These are phyloP conservation scores for Plasmodium vivax DNA, from an alignment of 169 alveolate species.

Conservation along the genomic window DNA sequence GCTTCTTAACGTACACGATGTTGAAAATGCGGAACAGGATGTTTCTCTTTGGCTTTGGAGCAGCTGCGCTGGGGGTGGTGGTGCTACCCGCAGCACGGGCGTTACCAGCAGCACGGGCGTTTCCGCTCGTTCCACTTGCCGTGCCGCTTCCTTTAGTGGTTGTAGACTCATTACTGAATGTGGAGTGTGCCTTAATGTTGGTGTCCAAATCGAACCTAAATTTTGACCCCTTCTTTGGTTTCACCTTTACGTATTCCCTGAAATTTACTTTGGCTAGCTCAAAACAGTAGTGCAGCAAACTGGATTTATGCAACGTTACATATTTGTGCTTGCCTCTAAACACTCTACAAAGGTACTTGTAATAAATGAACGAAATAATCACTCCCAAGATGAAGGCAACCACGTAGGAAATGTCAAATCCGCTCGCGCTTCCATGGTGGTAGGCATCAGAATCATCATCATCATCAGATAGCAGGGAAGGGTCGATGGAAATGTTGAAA, in stretches of 20 bases:
- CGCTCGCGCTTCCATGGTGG: neutral
- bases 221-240: slow-evolving; percentile 23
- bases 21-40: slow-evolving; percentile 4
- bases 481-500: neutral
- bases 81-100: no score
- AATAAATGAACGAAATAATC: slow-evolving; percentile 4
- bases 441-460: neutral
- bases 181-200: neutral
- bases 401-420: neutral
- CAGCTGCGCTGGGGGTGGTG: neutral
- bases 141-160: neutral
- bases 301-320: neutral
- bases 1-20: slow-evolving; percentile 9
- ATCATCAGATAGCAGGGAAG: neutral
- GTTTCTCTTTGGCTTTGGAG: neutral
- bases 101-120: neutral
- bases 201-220: slow-evolving; percentile 26
- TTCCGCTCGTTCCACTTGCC: neutral
- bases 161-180: neutral
- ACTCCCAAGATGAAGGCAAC: slow-evolving; percentile 36
- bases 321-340: slow-evolving; percentile 13
- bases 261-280: slow-evolving; percentile 44
- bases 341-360: slow-evolving; percentile 6
- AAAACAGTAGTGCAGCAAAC: slow-evolving; percentile 22
- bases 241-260: slow-evolving; percentile 20